phyloP scores from a whole-genome alignment of 306 rosid species.

The Hippophae rhamnoides region DNA sequence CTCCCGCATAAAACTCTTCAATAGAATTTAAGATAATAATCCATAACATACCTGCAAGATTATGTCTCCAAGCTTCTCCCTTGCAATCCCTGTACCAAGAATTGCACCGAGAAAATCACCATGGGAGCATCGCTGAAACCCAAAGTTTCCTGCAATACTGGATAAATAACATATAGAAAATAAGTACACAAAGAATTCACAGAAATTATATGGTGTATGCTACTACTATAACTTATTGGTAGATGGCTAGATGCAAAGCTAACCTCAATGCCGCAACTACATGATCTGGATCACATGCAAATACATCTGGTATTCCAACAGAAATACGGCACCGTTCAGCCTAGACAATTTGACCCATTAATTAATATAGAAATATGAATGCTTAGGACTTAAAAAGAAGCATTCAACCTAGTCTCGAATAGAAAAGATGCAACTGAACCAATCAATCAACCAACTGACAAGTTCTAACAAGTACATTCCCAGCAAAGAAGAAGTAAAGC shows the following conservation, averaged over 20 bases:
- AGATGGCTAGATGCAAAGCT: slow-evolving; percentile 5
- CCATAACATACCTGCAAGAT: slow-evolving; percentile 56
- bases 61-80: slow-evolving; percentile 84
- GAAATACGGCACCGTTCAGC: slow-evolving; percentile 93
- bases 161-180: slow-evolving; percentile 18
- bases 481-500: background rate
- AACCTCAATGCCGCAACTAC: slow-evolving; percentile 76
- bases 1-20: too few relatives aligned
- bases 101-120: slow-evolving; percentile 88
- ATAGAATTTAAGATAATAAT: background rate
- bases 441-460: background rate
- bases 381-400: background rate
- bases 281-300: slow-evolving; percentile 72
- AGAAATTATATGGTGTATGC: slow-evolving; percentile 13
- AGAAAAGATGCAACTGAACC: background rate
- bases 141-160: slow-evolving; percentile 81
- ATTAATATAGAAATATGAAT: slow-evolving; percentile 11
- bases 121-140: slow-evolving; percentile 69
- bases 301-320: slow-evolving; percentile 64
- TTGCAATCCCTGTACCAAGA: slow-evolving; percentile 76
- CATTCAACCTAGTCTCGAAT: background rate
- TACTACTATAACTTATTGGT: background rate
- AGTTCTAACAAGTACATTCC: background rate
- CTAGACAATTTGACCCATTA: slow-evolving; percentile 29
- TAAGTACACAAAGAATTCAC: slow-evolving; percentile 1